Percentiles rank a stretch among this genome's conserved stretches.
These are phyloP conservation scores for Colletotrichum godetiae DNA, from an alignment of 2,329 filamentous ascomycete species.

Conservation along the genomic window DNA sequence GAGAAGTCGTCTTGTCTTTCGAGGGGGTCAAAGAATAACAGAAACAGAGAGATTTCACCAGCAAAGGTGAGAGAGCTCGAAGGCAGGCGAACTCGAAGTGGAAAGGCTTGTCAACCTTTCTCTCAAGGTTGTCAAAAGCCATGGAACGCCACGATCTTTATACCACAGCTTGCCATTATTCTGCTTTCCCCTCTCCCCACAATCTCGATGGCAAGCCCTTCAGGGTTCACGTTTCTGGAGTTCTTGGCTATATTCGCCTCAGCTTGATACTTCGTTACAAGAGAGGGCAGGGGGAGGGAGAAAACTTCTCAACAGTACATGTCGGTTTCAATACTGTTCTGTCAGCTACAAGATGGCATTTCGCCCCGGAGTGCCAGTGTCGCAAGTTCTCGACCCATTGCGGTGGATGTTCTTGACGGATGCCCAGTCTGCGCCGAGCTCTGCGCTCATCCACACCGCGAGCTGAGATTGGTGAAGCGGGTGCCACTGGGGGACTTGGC, in stretches of 20 bases:
- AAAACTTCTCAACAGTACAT: neutral
- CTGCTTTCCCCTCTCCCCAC: neutral
- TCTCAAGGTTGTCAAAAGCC: constrained; percentile 1
- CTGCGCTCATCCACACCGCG: constrained; percentile 17
- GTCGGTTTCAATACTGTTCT: neutral
- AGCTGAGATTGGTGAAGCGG: constrained; percentile 20
- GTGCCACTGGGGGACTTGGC: constrained; percentile 26
- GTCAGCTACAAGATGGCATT: neutral
- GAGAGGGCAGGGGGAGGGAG: neutral
- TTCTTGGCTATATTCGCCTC: neutral
- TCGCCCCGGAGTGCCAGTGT: neutral
- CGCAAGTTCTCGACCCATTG: neutral
- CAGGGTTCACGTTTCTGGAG: neutral
- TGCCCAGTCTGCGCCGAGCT: constrained; percentile 33
- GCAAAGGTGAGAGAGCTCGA: neutral
- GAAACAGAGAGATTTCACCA: neutral
- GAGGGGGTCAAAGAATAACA: neutral
- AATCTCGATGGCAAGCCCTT: neutral
- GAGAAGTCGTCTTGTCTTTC: too few relatives aligned
- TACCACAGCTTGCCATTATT: neutral
- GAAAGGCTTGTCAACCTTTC: constrained; percentile 3
- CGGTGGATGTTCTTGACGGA: constrained; percentile 29
- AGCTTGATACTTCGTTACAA: neutral
- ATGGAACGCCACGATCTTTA: constrained; percentile 29
- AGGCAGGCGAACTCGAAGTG: neutral